Conservation (phyloP, 441 rosid species). For the Euphorbia celastroides region DNA sequence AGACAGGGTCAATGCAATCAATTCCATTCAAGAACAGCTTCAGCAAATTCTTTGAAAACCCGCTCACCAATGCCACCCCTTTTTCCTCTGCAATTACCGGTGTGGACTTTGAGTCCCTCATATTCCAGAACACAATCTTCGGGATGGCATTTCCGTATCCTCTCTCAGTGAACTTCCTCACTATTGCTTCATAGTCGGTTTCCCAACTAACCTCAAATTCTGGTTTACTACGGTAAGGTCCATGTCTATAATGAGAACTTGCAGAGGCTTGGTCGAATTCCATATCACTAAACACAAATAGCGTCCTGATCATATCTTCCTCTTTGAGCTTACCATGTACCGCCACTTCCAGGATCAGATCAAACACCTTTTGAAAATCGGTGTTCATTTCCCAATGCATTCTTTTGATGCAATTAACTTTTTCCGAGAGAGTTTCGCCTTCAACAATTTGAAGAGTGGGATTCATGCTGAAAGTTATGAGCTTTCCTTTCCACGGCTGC, state of each 20-base stretch:
- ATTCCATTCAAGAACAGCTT: constrained; percentile 43
- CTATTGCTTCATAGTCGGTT: constrained; percentile 31
- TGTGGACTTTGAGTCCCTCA: constrained; percentile 50
- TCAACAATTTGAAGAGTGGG: constrained; percentile 37
- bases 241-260: too few relatives aligned
- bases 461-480: constrained; percentile 37
- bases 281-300: constrained; percentile 27
- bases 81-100: constrained; percentile 36
- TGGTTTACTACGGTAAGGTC: too few relatives aligned
- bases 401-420: constrained; percentile 26
- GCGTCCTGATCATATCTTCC: constrained; percentile 23
- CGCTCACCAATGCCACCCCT: constrained; percentile 56
- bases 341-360: constrained; percentile 22
- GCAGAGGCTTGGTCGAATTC: constrained; percentile 42
- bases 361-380: constrained; percentile 25
- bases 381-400: constrained; percentile 26
- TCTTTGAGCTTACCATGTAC: constrained; percentile 18
- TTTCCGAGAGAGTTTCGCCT: constrained; percentile 31
- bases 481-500: constrained; percentile 31
- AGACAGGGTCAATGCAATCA: constrained; percentile 29
- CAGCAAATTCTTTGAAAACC: constrained; percentile 53
- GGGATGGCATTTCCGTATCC: constrained; percentile 45
- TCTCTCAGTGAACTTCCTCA: constrained; percentile 31
- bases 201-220: too few relatives aligned
- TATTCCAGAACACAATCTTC: constrained; percentile 57